A percentile compares a stretch with the other conserved stretches of the same genome.
Conservation (phyloP, 345 rosid species). For the Trapa bicornis region DNA sequence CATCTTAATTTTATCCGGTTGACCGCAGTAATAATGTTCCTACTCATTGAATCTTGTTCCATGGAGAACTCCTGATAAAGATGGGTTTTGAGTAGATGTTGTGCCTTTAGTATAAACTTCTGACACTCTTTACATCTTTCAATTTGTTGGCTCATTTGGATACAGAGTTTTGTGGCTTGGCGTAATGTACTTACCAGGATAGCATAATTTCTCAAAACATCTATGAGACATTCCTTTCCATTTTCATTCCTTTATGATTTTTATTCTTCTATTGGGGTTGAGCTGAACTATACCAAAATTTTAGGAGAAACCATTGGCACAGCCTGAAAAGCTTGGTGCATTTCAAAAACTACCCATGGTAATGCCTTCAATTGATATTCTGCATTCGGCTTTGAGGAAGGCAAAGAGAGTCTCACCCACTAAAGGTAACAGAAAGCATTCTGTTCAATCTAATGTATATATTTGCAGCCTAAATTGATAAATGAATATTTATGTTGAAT, state of each 20-base stretch:
- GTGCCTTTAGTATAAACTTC: too few relatives aligned
- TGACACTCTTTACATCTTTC: not conserved
- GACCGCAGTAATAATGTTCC: not conserved
- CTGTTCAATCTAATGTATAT: not conserved
- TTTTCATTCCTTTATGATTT: not conserved
- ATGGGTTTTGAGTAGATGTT: too few relatives aligned
- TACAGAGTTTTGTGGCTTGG: too few relatives aligned
- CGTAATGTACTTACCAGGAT: too few relatives aligned
- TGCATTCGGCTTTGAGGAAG: slow-evolving; percentile 60
- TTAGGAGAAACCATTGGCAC: slow-evolving; percentile 29
- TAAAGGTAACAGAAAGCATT: slow-evolving; percentile 37
- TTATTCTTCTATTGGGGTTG: not conserved
- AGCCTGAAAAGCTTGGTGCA: slow-evolving; percentile 53
- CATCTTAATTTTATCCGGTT: too few relatives aligned
- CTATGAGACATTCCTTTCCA: not conserved
- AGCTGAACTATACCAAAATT: not conserved
- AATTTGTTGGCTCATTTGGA: too few relatives aligned
- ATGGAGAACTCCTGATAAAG: not conserved
- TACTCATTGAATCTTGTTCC: too few relatives aligned
- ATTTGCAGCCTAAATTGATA: not conserved
- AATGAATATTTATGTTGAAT: not conserved
- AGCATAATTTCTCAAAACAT: too few relatives aligned
- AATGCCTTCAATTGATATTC: slow-evolving; percentile 79
- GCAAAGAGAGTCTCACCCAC: slow-evolving; percentile 65
- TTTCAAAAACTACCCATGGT: slow-evolving; percentile 95